A percentile compares a stretch with the other conserved stretches of the same genome.
These are phyloP conservation scores for Metschnikowia matae DNA, from an alignment of 805 yeast species.

Conservation along the genomic window DNA sequence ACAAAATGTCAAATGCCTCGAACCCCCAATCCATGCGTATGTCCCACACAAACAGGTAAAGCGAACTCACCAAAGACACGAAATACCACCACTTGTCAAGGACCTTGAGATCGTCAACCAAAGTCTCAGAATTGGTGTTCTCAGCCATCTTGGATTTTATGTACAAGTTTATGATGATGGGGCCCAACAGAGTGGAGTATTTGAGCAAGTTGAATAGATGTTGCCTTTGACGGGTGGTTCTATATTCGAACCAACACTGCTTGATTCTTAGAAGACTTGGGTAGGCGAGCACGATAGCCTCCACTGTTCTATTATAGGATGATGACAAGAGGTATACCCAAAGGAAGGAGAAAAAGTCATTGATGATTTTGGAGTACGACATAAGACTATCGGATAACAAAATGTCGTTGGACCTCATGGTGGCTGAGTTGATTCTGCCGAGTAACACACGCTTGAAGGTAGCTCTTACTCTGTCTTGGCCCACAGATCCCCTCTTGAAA, in stretches of 20 bases:
- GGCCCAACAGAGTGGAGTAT: conserved; percentile 60
- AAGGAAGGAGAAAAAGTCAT: conserved; percentile 60
- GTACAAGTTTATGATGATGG: conserved; percentile 28
- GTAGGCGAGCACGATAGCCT: conserved; percentile 33
- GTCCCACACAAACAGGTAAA: conserved; percentile 88
- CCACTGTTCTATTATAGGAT: conserved; percentile 25
- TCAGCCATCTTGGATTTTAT: conserved; percentile 16
- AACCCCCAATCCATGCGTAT: conserved; percentile 84
- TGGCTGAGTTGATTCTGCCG: conserved; percentile 57
- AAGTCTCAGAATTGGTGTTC: conserved; percentile 4
- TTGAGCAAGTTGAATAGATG: conserved; percentile 73
- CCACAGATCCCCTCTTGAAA: conserved; percentile 27
- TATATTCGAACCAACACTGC: conserved; percentile 76
- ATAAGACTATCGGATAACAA: conserved; percentile 80
- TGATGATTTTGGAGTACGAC: conserved; percentile 71
- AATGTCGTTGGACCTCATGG: conserved; percentile 72
- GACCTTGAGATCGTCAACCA: conserved; percentile 12
- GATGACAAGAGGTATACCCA: conserved; percentile 37
- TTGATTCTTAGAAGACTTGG: conserved; percentile 76
- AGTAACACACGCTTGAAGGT: conserved; percentile 49
- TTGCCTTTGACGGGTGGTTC: conserved; percentile 42
- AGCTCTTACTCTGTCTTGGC: conserved; percentile 41
- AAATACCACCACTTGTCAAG: conserved; percentile 43
- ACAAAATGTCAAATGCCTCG: conserved; percentile 41
- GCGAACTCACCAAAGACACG: conserved; percentile 55